A percentile compares a stretch with the other conserved stretches of the same genome.
These are phyloP conservation scores for Amoeboaphelidium protococcarum DNA, from an alignment of 371 early-diverging fungal genomes.

Conservation along the genomic window DNA sequence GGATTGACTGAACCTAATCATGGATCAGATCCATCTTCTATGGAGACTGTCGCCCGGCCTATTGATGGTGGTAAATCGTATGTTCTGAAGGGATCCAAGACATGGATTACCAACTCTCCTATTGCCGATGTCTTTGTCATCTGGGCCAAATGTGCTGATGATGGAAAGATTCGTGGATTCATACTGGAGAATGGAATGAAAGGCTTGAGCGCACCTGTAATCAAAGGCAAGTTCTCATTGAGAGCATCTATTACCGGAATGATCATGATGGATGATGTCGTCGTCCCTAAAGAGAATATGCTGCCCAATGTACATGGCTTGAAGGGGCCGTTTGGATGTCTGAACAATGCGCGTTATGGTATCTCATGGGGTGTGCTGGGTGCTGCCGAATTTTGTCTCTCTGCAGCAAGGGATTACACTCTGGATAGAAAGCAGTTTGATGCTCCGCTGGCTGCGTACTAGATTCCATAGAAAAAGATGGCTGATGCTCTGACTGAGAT, in stretches of 20 bases:
- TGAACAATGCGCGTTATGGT: conserved; percentile 92
- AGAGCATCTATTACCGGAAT: conserved; percentile 87
- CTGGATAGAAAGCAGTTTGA: conserved; percentile 74
- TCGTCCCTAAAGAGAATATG: conserved; percentile 62
- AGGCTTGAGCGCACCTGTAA: conserved; percentile 62
- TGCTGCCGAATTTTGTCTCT: conserved; percentile 78
- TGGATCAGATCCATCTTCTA: conserved; percentile 78
- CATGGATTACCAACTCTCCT: conserved; percentile 96
- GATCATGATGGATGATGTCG: conserved; percentile 94
- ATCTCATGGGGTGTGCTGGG: conserved; percentile 94
- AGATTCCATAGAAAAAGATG: conserved; percentile 87
- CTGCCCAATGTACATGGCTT: conserved; percentile 65
- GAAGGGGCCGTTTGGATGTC: conserved; percentile 88
- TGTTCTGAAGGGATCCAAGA: conserved; percentile 70
- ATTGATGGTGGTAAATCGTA: conserved; percentile 32
- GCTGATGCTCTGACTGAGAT: conserved; percentile 87
- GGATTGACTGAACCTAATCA: conserved; percentile 95
- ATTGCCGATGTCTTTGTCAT: conserved; percentile 89
- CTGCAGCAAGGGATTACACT: conserved; percentile 65
- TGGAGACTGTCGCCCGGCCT: conserved; percentile 75
- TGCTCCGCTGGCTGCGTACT: conserved; percentile 75
- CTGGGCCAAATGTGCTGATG: conserved; percentile 92
- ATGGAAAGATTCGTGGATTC: conserved; percentile 72
- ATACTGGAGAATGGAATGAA: conserved; percentile 71
- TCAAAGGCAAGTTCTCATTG: conserved; percentile 83